Conservation (phyloP, 176 grass and related monocot genomes). For the Eragrostis curvula region DNA sequence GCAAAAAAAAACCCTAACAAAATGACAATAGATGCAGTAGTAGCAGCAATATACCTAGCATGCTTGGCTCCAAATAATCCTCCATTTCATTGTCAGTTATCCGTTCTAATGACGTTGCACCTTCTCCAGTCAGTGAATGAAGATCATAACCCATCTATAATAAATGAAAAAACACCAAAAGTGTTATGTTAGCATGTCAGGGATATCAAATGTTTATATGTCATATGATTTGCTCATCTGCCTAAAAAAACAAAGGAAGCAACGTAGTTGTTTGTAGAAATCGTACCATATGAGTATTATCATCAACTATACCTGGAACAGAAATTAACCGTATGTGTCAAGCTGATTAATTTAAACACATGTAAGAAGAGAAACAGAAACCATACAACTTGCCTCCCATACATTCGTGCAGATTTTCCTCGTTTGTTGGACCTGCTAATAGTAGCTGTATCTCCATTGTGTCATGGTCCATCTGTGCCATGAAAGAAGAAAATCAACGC, state of each 20-base stretch:
- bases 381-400: background rate
- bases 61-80: constrained; percentile 23
- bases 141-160: background rate
- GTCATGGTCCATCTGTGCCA: background rate
- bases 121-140: background rate
- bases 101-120: too few species aligned
- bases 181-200: too few species aligned
- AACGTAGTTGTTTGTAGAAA: background rate
- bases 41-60: constrained; percentile 17
- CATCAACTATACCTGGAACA: too few species aligned
- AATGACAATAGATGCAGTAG: too few species aligned
- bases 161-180: too few species aligned
- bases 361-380: background rate
- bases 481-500: background rate
- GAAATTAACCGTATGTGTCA: background rate
- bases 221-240: too few species aligned
- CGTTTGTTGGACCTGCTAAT: background rate
- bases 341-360: background rate
- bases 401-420: background rate
- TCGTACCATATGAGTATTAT: background rate
- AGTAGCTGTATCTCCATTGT: background rate
- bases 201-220: too few species aligned
- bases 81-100: background rate
- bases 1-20: background rate
- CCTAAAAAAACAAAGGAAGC: too few species aligned